Base-by-base conservation (phyloP, 2,329 filamentous ascomycete genomes). In the Xylariaceae sp. region DNA sequence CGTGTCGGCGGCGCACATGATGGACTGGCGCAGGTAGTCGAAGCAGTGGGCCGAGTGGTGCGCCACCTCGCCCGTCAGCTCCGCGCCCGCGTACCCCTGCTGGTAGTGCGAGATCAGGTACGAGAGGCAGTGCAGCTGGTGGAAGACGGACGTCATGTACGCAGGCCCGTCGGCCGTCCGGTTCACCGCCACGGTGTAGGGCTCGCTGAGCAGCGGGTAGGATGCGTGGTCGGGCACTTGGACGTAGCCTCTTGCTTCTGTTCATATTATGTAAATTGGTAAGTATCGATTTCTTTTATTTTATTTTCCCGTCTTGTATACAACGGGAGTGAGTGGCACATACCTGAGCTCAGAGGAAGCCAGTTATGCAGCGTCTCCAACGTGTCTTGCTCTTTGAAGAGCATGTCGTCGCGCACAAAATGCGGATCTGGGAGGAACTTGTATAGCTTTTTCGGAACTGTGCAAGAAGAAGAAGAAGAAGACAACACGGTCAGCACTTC, bases 111-210 rank as follows among this genome's bases (percentile, higher is more conserved):
- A 51, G 12, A 59, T 56, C 34, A 60, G 27, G 35, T 62, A 64
- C 9, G 60, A 65, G 18, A 64, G 48, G 42, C 62, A 66, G 39
- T 66, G 61, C 0, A 66, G 55, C 38, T 66, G 62, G 47, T 65
- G 63, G 50, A 64, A 66, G 12, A 62, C 61, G 16, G 60, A 51
- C 50, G 60, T 56, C 59, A 65, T 63, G 43, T 60, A 65, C 6
- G 58, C 60, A 0, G 61, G 60, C 9, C 62, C 62, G 37, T 63
- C 56, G 1, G 44, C 36, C 13, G 51, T 49, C 12, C 53, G 56
- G 46, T 59, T 53, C 1, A 63, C 31, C 1, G 51, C 43, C 4
- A 60, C 49, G 4, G 43, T 59, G 43, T 59, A 59, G 1, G 61
- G 61, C 7, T 57, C 43, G 14, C 43, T 31, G 14, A 58, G 56